Evolutionary conservation across 78 protist species (phyloP).

Genomic region (Salpingoeca rosetta): DNA sequence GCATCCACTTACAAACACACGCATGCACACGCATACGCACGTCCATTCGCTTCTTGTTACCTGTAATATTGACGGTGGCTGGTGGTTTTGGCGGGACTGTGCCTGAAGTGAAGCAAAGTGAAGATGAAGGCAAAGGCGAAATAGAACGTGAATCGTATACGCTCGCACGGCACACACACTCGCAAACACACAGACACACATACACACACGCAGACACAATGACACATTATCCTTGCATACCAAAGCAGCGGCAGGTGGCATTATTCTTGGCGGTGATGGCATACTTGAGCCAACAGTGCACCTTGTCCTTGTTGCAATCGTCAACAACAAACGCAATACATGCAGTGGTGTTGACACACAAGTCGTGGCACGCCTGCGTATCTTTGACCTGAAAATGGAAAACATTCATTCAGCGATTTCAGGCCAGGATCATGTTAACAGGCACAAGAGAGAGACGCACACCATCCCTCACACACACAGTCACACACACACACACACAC

Average conservation of each 20-base stretch:
- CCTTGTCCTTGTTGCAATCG: neutral
- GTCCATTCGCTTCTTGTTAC: no score
- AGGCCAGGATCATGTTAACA: neutral
- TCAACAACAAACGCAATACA: slow-evolving; percentile 1
- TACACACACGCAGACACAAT: neutral
- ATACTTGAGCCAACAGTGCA: slow-evolving; percentile 7
- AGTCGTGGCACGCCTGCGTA: neutral
- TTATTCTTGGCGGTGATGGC: neutral
- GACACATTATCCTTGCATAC: neutral
- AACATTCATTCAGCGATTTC: neutral
- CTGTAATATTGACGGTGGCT: no score
- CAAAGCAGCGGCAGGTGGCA: neutral
- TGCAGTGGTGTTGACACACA: neutral
- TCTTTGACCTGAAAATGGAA: no score
- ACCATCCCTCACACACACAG: neutral
- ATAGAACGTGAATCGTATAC: no score
- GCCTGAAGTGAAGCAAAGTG: neutral
- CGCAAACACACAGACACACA: no score
- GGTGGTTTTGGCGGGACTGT: neutral
- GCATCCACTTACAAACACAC: no score
- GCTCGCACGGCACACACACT: no score
- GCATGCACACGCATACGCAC: no score
- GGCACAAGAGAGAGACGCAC: neutral
- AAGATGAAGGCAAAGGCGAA: neutral
- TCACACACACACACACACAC: neutral